Evolutionary conservation across 2,329 filamentous ascomycete genomes (phyloP).

Genomic region (Cercospora sp.): DNA sequence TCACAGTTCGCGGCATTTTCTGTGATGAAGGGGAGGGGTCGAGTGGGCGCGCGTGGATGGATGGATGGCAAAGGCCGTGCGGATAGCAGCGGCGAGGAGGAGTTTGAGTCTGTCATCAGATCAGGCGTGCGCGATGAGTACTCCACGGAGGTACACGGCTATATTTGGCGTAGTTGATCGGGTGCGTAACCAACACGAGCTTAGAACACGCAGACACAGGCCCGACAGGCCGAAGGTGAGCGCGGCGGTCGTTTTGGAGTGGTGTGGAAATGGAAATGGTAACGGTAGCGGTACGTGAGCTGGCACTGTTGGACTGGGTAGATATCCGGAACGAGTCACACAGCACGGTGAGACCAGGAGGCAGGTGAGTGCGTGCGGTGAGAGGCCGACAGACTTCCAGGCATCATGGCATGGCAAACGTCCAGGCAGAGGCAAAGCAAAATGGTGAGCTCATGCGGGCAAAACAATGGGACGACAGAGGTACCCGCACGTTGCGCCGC

Average conservation of each 20-base stretch:
- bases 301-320: neutral
- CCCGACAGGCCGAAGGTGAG: slow-evolving; percentile 9
- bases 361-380: neutral
- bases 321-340: slow-evolving; percentile 3
- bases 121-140: slow-evolving; percentile 4
- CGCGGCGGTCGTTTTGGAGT: neutral
- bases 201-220: neutral
- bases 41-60: neutral
- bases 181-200: slow-evolving; percentile 17
- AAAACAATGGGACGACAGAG: neutral
- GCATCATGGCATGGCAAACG: neutral
- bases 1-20: neutral
- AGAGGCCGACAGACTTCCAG: neutral
- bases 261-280: neutral
- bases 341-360: neutral
- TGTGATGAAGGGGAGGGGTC: slow-evolving; percentile 10
- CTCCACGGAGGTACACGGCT: slow-evolving; percentile 10
- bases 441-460: slow-evolving; percentile 10
- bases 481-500: neutral
- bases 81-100: slow-evolving; percentile 11
- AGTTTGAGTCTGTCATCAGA: neutral
- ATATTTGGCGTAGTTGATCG: slow-evolving; percentile 5
- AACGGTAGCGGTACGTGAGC: slow-evolving; percentile 9
- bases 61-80: slow-evolving; percentile 1
- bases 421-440: neutral